Conservation (phyloP, 1,284 basidiomycete genomes). For the Cryptococcus depauperatus region DNA sequence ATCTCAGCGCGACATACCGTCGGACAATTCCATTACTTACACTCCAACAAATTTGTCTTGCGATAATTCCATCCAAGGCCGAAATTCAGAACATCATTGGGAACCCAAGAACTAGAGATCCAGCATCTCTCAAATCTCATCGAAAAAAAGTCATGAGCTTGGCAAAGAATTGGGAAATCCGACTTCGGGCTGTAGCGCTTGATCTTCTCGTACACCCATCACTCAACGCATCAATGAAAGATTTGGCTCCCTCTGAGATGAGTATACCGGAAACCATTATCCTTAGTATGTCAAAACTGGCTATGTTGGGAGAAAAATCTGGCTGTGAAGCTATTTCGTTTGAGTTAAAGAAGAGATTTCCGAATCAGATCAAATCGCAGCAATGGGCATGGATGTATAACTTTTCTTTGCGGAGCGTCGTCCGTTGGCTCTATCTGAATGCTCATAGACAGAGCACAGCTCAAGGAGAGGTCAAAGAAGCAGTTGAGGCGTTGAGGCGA, state of each 20-base stretch:
- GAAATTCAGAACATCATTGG: neutral
- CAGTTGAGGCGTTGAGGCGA: conserved; percentile 1
- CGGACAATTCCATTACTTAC: neutral
- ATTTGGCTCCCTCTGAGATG: neutral
- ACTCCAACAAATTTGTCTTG: neutral
- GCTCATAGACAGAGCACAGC: conserved; percentile 4
- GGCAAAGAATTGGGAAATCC: conserved; percentile 10
- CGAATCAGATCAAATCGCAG: no score
- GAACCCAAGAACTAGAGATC: neutral
- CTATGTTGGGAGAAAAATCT: conserved; percentile 9
- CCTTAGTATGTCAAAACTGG: conserved; percentile 7
- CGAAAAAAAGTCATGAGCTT: neutral
- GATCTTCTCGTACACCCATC: conserved; percentile 9
- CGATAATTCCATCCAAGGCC: neutral
- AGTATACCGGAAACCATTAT: conserved; percentile 1
- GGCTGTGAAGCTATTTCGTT: conserved; percentile 13
- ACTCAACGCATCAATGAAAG: conserved; percentile 1
- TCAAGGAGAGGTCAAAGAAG: conserved; percentile 7
- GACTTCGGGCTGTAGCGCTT: conserved; percentile 7
- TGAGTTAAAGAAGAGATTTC: conserved; percentile 9
- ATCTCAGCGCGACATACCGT: neutral
- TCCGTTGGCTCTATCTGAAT: conserved; percentile 10
- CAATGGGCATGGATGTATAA: conserved; percentile 6
- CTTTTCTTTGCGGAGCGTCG: conserved; percentile 5
- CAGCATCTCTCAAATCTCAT: neutral